Evolutionary conservation across 108 stramenopile species (phyloP).

Genomic region (Fragilariopsis cylindrus): DNA sequence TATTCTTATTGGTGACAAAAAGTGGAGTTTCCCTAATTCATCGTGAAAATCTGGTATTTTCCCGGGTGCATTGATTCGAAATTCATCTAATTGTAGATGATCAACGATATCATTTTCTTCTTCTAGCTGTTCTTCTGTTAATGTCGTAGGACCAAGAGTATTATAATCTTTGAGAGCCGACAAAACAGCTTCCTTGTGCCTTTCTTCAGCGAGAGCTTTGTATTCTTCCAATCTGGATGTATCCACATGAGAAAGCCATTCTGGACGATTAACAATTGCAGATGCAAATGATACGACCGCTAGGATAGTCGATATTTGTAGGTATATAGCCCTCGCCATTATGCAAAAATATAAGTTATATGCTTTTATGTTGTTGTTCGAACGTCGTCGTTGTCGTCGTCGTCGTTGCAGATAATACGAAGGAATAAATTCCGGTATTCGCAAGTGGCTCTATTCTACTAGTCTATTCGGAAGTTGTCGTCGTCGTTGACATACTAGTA

Average conservation of each 20-base stretch:
- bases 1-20: conserved; percentile 38
- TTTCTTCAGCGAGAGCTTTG: conserved; percentile 20
- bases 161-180: conserved; percentile 28
- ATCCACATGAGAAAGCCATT: conserved; percentile 30
- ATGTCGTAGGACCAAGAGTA: conserved; percentile 8
- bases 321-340: too few species aligned
- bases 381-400: too few species aligned
- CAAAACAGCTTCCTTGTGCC: conserved; percentile 31
- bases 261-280: conserved; percentile 14
- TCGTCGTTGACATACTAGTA: too few species aligned
- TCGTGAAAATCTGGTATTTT: conserved; percentile 50
- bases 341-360: too few species aligned
- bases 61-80: conserved; percentile 15
- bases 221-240: conserved; percentile 16
- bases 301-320: too few species aligned
- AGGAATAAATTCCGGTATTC: too few species aligned
- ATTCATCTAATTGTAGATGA: conserved; percentile 17
- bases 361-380: too few species aligned
- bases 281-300: background rate
- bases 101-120: background rate
- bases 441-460: too few species aligned
- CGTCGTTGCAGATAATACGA: too few species aligned
- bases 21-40: conserved; percentile 32
- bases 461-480: too few species aligned
- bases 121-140: background rate